Conservation (phyloP, 108 stramenopile genomes). For the Stephanodiscus triporus region DNA sequence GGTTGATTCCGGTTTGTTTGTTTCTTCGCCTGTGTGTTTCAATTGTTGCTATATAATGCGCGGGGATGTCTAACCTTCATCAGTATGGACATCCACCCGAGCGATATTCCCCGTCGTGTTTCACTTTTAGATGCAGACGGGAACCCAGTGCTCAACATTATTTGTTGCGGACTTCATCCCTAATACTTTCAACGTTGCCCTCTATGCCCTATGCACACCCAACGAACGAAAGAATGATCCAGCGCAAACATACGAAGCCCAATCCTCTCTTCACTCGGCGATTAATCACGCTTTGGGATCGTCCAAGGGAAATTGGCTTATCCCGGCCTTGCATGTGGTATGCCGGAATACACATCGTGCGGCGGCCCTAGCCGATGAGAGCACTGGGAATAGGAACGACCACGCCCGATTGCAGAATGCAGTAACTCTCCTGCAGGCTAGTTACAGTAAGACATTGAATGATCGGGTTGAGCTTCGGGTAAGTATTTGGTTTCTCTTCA, state of each 20-base stretch:
- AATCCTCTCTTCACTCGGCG: slow-evolving; percentile 66
- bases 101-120: slow-evolving; percentile 43
- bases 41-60: slow-evolving; percentile 43
- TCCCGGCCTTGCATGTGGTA: slow-evolving; percentile 75
- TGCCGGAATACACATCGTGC: slow-evolving; percentile 75
- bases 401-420: slow-evolving; percentile 77
- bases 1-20: slow-evolving; percentile 15
- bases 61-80: slow-evolving; percentile 40
- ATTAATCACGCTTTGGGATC: slow-evolving; percentile 71
- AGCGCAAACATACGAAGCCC: slow-evolving; percentile 61
- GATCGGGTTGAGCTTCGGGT: slow-evolving; percentile 76
- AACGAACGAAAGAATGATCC: slow-evolving; percentile 50
- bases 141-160: slow-evolving; percentile 59
- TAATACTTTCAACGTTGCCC: background rate
- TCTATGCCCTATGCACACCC: background rate
- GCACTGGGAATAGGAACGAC: slow-evolving; percentile 49
- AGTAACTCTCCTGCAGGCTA: slow-evolving; percentile 77
- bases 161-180: background rate
- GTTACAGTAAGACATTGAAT: slow-evolving; percentile 83
- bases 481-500: background rate
- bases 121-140: slow-evolving; percentile 33
- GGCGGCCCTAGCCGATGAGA: slow-evolving; percentile 69
- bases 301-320: slow-evolving; percentile 80
- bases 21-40: background rate
- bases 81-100: slow-evolving; percentile 51